Evolutionary conservation across 2,329 filamentous ascomycete species (phyloP).

Genomic region (Beauveria pseudobassiana): DNA sequence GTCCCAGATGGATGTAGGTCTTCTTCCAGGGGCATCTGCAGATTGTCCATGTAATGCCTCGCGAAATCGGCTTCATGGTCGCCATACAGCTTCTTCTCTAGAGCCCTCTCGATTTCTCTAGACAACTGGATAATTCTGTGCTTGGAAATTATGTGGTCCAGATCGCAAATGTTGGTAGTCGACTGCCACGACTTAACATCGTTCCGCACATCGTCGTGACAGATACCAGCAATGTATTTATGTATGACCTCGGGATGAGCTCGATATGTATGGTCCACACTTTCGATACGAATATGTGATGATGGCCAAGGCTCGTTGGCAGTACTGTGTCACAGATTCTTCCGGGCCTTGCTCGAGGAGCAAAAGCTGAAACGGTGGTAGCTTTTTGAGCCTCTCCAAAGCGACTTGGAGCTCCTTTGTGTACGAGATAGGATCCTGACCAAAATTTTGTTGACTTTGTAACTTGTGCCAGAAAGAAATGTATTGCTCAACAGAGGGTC

Average conservation of each 20-base stretch:
- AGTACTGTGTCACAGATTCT: constrained; percentile 45
- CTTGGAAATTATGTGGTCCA: constrained; percentile 37
- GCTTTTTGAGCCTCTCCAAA: constrained; percentile 41
- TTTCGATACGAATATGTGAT: constrained; percentile 28
- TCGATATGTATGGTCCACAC: constrained; percentile 18
- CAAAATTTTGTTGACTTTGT: constrained; percentile 32
- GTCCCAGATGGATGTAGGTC: constrained; percentile 1
- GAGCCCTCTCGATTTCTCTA: constrained; percentile 45
- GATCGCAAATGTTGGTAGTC: constrained; percentile 14
- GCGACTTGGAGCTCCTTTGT: constrained; percentile 45
- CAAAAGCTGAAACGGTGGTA: constrained; percentile 45
- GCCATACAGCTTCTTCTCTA: constrained; percentile 41
- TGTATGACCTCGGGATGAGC: constrained; percentile 21
- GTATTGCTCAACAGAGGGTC: constrained; percentile 24
- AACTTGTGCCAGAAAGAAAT: constrained; percentile 40
- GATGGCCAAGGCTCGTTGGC: constrained; percentile 30
- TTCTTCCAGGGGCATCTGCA: constrained; percentile 32
- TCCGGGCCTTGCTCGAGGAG: constrained; percentile 45
- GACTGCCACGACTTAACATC: constrained; percentile 24
- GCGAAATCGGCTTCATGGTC: constrained; percentile 29
- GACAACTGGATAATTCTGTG: constrained; percentile 52
- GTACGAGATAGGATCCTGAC: constrained; percentile 40
- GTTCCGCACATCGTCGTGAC: constrained; percentile 36
- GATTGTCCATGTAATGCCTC: constrained; percentile 41
- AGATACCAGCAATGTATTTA: constrained; percentile 48